A percentile compares a stretch with the other conserved stretches of the same genome.
phyloP scores from a whole-genome alignment of 331 rosid species.

The Malus hybrid region DNA sequence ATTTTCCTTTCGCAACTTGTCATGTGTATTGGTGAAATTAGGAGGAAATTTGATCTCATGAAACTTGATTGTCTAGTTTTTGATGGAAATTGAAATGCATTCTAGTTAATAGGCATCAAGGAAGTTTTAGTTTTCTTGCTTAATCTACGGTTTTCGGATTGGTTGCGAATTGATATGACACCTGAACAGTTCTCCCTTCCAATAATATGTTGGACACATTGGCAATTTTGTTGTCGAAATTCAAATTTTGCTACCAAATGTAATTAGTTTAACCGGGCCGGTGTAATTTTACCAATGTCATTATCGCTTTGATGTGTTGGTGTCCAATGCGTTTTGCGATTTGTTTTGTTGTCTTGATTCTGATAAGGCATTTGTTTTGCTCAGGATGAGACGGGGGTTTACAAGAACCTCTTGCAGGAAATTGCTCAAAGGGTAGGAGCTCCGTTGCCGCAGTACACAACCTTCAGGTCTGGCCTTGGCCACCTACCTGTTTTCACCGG shows the following conservation, averaged over 20 bases:
- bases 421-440: constrained; percentile 95
- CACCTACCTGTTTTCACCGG: constrained; percentile 95
- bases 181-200: not conserved
- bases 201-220: not conserved
- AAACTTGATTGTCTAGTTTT: not conserved
- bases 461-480: constrained; percentile 87
- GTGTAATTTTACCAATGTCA: not conserved
- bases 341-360: constrained; percentile 6
- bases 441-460: constrained; percentile 85
- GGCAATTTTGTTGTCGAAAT: not conserved
- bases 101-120: not conserved
- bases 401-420: constrained; percentile 92
- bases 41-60: not conserved
- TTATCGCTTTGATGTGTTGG: not conserved
- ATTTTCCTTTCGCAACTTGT: not conserved
- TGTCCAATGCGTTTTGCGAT: not conserved
- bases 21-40: not conserved
- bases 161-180: not conserved
- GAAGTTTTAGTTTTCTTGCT: not conserved
- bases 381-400: constrained; percentile 93
- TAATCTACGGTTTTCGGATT: not conserved
- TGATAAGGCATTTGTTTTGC: constrained; percentile 13
- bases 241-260: not conserved
- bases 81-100: not conserved
- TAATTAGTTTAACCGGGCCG: not conserved